A percentile compares a stretch with the other conserved stretches of the same genome.
Evolutionary conservation across 495 filamentous ascomycete genomes (phyloP).

Genomic region (Jackrogersella multiformis): DNA sequence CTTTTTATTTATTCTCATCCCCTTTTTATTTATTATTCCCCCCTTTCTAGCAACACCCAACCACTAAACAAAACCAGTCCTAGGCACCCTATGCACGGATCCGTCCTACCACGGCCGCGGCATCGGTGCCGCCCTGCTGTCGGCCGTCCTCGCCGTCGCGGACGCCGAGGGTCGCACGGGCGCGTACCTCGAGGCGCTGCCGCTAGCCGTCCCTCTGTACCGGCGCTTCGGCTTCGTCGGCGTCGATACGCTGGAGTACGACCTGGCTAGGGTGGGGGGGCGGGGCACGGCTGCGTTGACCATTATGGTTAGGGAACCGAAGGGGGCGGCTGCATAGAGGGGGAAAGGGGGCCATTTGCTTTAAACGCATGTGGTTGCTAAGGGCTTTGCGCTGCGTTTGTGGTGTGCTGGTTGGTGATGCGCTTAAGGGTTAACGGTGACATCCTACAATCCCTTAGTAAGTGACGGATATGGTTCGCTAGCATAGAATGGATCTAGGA

Average conservation of each 20-base stretch:
- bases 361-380: neutral
- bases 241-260: slow-evolving; percentile 40
- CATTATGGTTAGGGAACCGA: slow-evolving; percentile 37
- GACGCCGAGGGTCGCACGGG: slow-evolving; percentile 48
- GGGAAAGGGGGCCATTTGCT: neutral
- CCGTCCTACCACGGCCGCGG: slow-evolving; percentile 55
- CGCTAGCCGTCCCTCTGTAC: slow-evolving; percentile 54
- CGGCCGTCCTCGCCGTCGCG: slow-evolving; percentile 49
- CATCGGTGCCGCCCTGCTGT: slow-evolving; percentile 50
- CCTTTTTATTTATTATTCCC: neutral
- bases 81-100: slow-evolving; percentile 55
- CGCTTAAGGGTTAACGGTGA: no score
- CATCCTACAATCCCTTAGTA: no score
- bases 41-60: no score
- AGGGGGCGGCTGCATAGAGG: neutral
- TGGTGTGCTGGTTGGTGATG: no score
- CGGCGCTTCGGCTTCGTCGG: slow-evolving; percentile 51
- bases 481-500: no score
- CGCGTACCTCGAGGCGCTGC: slow-evolving; percentile 57
- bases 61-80: no score
- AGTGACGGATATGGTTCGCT: no score
- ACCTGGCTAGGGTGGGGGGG: slow-evolving; percentile 17
- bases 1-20: neutral
- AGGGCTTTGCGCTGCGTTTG: no score
- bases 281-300: slow-evolving; percentile 18